Percentiles rank a stretch among this genome's conserved stretches.
phyloP scores from a whole-genome alignment of 371 early-diverging fungal genomes.

The Thermomucor indicae-seudaticae region DNA sequence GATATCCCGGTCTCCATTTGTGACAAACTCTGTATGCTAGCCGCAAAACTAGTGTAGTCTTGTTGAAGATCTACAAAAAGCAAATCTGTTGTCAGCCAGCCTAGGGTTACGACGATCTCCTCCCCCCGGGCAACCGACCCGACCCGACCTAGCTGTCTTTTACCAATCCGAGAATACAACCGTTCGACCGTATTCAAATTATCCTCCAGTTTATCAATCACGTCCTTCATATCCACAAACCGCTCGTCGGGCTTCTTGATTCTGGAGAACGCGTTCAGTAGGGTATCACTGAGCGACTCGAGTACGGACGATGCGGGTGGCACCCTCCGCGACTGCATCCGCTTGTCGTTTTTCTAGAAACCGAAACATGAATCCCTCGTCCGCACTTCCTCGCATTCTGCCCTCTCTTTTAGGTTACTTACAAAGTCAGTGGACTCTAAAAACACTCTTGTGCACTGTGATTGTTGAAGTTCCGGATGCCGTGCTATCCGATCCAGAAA shows the following conservation, averaged over 20 bases:
- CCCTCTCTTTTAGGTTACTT: constrained; percentile 8
- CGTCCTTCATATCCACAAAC: constrained; percentile 78
- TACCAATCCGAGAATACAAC: constrained; percentile 72
- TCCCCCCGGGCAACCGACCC: no score
- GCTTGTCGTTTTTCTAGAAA: constrained; percentile 38
- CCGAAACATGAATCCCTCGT: not conserved
- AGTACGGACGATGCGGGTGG: constrained; percentile 29
- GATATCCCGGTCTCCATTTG: constrained; percentile 83
- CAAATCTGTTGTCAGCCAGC: no score
- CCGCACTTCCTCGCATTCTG: no score
- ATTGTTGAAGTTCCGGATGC: constrained; percentile 81
- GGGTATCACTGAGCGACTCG: constrained; percentile 57
- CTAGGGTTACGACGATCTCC: no score
- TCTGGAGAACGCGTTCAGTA: constrained; percentile 89
- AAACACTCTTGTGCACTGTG: constrained; percentile 69
- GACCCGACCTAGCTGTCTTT: constrained; percentile 66
- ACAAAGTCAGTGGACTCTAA: constrained; percentile 78
- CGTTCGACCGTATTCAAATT: constrained; percentile 77
- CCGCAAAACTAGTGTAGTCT: constrained; percentile 75
- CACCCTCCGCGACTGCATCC: constrained; percentile 18
- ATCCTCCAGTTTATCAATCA: constrained; percentile 79
- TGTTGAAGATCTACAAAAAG: constrained; percentile 62
- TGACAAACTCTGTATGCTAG: constrained; percentile 70
- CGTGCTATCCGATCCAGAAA: constrained; percentile 77
- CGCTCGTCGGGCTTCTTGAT: constrained; percentile 84